A percentile compares a stretch with the other conserved stretches of the same genome.
Evolutionary conservation across 129 eudicot genomes (phyloP).

Genomic region (Calendula officinalis): DNA sequence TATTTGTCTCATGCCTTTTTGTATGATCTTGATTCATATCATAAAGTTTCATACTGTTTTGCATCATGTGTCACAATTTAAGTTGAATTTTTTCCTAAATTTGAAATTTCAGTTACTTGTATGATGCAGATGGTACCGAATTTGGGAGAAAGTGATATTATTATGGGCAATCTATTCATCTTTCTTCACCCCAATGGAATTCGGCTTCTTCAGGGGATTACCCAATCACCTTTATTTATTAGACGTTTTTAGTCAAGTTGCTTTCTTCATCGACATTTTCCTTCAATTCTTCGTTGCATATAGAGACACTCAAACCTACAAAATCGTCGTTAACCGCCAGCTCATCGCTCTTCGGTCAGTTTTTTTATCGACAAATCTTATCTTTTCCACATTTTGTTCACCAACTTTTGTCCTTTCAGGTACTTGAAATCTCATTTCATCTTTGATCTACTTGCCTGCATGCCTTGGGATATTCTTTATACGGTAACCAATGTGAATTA

Average conservation of each 20-base stretch:
- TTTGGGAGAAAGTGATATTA: constrained; percentile 80
- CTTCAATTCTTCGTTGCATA: constrained; percentile 80
- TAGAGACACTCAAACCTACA: constrained; percentile 75
- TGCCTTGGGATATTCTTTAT: constrained; percentile 91
- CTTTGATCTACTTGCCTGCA: constrained; percentile 68
- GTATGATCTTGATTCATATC: neutral
- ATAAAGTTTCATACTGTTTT: neutral
- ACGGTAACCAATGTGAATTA: constrained; percentile 37
- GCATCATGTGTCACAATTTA: neutral
- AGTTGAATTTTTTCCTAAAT: neutral
- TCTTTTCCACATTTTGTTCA: neutral
- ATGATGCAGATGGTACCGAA: constrained; percentile 79
- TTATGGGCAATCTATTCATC: constrained; percentile 93
- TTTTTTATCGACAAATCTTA: neutral
- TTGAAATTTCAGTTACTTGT: neutral
- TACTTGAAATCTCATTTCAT: constrained; percentile 76
- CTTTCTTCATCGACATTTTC: constrained; percentile 73
- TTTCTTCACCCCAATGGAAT: constrained; percentile 93
- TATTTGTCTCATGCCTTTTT: neutral
- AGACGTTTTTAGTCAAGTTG: constrained; percentile 70
- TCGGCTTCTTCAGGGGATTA: constrained; percentile 91
- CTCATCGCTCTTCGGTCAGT: constrained; percentile 80
- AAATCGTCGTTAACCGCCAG: constrained; percentile 52
- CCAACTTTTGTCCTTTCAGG: constrained; percentile 37
- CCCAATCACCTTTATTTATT: constrained; percentile 61